phyloP scores from a whole-genome alignment of 305 asterid genomes.

The Salvia sclarea region DNA sequence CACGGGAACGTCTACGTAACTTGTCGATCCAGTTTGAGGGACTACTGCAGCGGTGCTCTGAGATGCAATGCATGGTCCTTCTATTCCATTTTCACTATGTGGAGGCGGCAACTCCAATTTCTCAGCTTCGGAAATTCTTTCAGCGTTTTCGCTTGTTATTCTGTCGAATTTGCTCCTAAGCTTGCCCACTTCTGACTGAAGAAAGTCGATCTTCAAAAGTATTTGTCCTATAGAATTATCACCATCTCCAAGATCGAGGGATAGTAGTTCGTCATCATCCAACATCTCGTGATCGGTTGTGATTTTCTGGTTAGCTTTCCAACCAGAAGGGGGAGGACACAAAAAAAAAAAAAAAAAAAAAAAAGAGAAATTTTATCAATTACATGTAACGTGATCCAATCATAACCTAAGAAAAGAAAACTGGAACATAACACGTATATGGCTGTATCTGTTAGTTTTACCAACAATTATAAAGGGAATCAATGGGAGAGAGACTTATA shows the following conservation, averaged over 20 bases:
- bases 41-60: constrained; percentile 43
- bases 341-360: neutral
- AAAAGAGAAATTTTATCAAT: neutral
- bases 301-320: constrained; percentile 40
- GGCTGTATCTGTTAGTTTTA: neutral
- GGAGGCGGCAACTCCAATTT: constrained; percentile 42
- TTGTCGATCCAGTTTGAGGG: constrained; percentile 49
- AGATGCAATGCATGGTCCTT: constrained; percentile 51
- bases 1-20: constrained; percentile 43
- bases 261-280: constrained; percentile 42
- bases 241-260: constrained; percentile 42
- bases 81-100: constrained; percentile 44
- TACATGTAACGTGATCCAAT: neutral
- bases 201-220: constrained; percentile 47
- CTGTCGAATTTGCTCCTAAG: constrained; percentile 50
- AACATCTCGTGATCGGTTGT: constrained; percentile 39
- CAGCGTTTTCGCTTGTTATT: constrained; percentile 55
- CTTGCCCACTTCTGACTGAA: constrained; percentile 47
- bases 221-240: constrained; percentile 45
- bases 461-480: neutral
- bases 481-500: neutral
- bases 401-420: neutral
- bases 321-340: constrained; percentile 7
- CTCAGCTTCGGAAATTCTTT: constrained; percentile 37
- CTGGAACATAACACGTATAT: neutral